A percentile compares a stretch with the other conserved stretches of the same genome.
Conservation (phyloP, 2,329 filamentous ascomycete genomes). For the Grosmannia huntii region DNA sequence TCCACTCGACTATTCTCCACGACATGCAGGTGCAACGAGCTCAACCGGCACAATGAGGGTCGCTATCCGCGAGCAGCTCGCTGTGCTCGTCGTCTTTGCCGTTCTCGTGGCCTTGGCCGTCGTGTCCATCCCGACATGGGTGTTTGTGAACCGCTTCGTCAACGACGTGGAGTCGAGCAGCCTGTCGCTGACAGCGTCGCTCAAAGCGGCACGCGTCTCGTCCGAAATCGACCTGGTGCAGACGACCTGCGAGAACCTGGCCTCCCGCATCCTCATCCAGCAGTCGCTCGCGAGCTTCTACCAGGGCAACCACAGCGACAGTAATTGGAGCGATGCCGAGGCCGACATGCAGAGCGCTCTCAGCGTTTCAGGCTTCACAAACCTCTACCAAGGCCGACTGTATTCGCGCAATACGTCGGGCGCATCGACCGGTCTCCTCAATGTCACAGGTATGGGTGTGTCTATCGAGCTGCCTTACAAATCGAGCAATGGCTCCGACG, state of each 20-base stretch:
- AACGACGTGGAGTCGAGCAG: constrained; percentile 41
- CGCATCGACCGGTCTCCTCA: constrained; percentile 43
- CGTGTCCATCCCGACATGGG: constrained; percentile 63
- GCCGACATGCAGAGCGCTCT: constrained; percentile 63
- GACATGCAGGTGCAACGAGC: constrained; percentile 18
- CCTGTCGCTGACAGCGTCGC: constrained; percentile 66
- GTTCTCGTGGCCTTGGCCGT: constrained; percentile 65
- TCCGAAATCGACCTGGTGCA: constrained; percentile 70
- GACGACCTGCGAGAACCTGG: constrained; percentile 58
- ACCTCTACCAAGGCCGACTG: constrained; percentile 58
- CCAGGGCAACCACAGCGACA: constrained; percentile 36
- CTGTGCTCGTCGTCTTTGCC: constrained; percentile 61
- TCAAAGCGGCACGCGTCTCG: constrained; percentile 72
- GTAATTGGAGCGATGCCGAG: constrained; percentile 48
- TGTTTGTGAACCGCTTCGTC: constrained; percentile 44
- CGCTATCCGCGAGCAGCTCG: constrained; percentile 79
- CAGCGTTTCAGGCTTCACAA: constrained; percentile 40
- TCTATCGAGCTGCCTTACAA: constrained; percentile 50
- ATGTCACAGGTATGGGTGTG: constrained; percentile 41
- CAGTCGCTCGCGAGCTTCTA: constrained; percentile 38
- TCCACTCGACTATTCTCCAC: neutral
- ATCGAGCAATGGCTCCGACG: constrained; percentile 40
- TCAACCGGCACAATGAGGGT: constrained; percentile 53
- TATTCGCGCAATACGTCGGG: constrained; percentile 57
- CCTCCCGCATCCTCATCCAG: constrained; percentile 52